Evolutionary conservation across 441 rosid genomes (phyloP).

Genomic region (Arabidopsis hybrid): DNA sequence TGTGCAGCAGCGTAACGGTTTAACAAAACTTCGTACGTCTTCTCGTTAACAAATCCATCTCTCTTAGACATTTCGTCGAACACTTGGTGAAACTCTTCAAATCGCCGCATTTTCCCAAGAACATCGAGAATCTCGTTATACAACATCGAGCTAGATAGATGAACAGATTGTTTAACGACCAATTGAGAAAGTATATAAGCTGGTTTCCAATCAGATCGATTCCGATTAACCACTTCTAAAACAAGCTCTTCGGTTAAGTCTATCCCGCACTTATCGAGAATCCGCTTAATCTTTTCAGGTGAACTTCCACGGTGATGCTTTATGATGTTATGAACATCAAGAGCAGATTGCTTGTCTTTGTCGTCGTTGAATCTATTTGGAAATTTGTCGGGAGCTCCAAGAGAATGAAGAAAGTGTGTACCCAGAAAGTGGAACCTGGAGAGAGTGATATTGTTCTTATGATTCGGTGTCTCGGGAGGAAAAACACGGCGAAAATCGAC

Average conservation of each 20-base stretch:
- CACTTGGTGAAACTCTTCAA: constrained; percentile 63
- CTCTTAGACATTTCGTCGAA: constrained; percentile 72
- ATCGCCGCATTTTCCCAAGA: constrained; percentile 69
- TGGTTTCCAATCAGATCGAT: constrained; percentile 67
- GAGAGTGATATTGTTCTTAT: neutral
- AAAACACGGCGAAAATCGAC: constrained; percentile 7
- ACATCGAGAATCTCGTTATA: constrained; percentile 70
- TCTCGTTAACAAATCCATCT: constrained; percentile 56
- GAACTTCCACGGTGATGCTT: constrained; percentile 57
- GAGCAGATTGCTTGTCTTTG: constrained; percentile 24
- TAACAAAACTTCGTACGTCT: constrained; percentile 58
- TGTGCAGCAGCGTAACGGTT: constrained; percentile 76
- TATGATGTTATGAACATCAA: constrained; percentile 52
- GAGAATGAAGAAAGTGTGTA: constrained; percentile 43
- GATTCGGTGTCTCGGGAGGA: neutral
- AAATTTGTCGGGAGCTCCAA: constrained; percentile 15
- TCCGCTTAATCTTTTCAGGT: constrained; percentile 54
- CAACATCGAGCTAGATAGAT: constrained; percentile 48
- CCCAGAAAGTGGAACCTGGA: constrained; percentile 35
- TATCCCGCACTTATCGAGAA: constrained; percentile 55
- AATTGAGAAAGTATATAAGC: constrained; percentile 61
- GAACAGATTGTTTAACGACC: constrained; percentile 45
- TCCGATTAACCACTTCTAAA: constrained; percentile 52
- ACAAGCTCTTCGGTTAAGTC: constrained; percentile 54
- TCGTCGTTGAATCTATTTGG: neutral